Conservation (phyloP, 139 green algal species). For the Limnomonas spitsbergensis region DNA sequence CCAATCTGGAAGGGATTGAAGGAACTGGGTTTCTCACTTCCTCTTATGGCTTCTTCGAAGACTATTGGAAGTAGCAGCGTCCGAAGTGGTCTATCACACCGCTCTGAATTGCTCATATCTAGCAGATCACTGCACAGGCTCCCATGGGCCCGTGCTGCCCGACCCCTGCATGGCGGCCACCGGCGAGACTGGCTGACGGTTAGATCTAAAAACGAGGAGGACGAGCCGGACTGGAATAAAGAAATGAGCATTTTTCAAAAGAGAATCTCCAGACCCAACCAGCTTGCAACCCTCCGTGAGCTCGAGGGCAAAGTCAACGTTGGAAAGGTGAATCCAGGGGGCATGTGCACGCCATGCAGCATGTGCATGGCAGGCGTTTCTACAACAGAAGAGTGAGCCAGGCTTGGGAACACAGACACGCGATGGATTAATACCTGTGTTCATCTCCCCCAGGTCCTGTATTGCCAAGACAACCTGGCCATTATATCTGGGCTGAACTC, state of each 20-base stretch:
- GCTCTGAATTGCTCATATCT: no score
- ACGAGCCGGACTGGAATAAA: conserved; percentile 72
- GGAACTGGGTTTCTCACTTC: no score
- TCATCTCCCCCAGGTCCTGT: conserved; percentile 64
- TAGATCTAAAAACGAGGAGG: conserved; percentile 7
- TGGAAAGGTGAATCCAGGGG: conserved; percentile 65
- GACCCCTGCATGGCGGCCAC: no score
- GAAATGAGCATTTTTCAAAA: conserved; percentile 85
- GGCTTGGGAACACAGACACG: background rate
- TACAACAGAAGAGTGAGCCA: background rate
- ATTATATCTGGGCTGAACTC: conserved; percentile 82
- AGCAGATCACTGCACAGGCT: no score
- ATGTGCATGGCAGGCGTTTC: background rate
- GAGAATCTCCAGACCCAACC: conserved; percentile 65
- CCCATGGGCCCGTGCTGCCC: no score
- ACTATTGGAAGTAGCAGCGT: no score
- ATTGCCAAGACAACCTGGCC: conserved; percentile 57
- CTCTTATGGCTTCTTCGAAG: no score
- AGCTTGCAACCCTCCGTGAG: conserved; percentile 76
- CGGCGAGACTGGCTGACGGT: no score
- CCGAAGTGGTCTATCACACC: no score
- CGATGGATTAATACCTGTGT: background rate
- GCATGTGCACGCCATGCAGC: no score
- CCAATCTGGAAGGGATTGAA: no score
- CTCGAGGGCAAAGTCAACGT: conserved; percentile 68